Percentiles rank a stretch among this genome's conserved stretches.
Conservation (phyloP, 306 rosid genomes). For the Vigna reflexopilosa region DNA sequence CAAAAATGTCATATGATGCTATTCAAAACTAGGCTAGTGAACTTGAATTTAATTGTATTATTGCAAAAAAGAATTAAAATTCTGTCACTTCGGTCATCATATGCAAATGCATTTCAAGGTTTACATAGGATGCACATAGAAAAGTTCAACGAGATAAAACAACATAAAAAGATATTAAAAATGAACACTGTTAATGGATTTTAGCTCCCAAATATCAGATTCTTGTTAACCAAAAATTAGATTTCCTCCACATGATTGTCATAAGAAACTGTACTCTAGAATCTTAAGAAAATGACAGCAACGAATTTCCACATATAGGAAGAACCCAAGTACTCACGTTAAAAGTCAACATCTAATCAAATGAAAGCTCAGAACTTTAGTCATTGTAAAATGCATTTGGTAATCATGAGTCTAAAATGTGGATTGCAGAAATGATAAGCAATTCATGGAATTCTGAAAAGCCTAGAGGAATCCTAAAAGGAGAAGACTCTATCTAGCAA, state of each 20-base stretch:
- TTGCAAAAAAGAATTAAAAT: neutral
- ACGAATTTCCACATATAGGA: neutral
- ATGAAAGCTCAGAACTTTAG: slow-evolving; percentile 1
- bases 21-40: neutral
- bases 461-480: slow-evolving; percentile 10
- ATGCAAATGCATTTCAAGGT: slow-evolving; percentile 21
- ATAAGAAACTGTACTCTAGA: slow-evolving; percentile 22
- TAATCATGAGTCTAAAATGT: neutral
- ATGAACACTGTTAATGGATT: slow-evolving; percentile 9
- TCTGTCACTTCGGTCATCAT: slow-evolving; percentile 9
- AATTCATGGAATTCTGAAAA: slow-evolving; percentile 4
- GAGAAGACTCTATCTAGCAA: slow-evolving; percentile 7
- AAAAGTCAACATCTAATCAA: slow-evolving; percentile 15
- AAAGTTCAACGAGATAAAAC: slow-evolving; percentile 1
- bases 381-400: slow-evolving; percentile 1
- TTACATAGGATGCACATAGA: slow-evolving; percentile 23
- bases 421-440: slow-evolving; percentile 17
- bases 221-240: slow-evolving; percentile 13
- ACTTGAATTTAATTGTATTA: slow-evolving; percentile 4
- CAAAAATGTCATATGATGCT: neutral
- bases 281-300: slow-evolving; percentile 9
- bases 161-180: neutral
- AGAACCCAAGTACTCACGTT: slow-evolving; percentile 12
- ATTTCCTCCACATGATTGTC: slow-evolving; percentile 27
- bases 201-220: neutral